Evolutionary conservation across 2,329 filamentous ascomycete genomes (phyloP).

Genomic region (Reticulascus tulasneorum): DNA sequence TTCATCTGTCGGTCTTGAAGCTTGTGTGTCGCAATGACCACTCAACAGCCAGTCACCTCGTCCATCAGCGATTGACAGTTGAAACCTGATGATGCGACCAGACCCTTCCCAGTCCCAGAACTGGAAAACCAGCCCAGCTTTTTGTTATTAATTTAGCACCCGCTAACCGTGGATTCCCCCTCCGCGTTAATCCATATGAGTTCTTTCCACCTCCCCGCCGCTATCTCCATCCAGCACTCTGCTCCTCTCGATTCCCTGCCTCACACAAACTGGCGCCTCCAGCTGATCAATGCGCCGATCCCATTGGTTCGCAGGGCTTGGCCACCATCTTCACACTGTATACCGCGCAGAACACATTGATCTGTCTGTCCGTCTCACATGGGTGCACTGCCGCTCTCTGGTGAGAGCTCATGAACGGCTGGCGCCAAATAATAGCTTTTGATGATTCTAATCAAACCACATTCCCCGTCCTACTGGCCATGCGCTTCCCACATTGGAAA

Average conservation of each 20-base stretch:
- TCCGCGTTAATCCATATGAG: constrained; percentile 4
- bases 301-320: constrained; percentile 5
- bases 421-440: constrained; percentile 1
- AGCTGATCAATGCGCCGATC: constrained; percentile 5
- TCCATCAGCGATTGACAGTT: constrained; percentile 6
- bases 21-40: constrained; percentile 1
- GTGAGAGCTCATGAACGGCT: constrained; percentile 7
- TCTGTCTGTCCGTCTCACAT: constrained; percentile 1
- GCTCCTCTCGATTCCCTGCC: constrained; percentile 3
- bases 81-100: too few relatives aligned
- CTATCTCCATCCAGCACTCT: constrained; percentile 3
- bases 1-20: constrained; percentile 6
- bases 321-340: constrained; percentile 1
- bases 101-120: too few relatives aligned
- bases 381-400: constrained; percentile 2
- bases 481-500: too few relatives aligned
- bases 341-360: neutral
- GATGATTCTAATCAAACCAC: constrained; percentile 13
- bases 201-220: constrained; percentile 5
- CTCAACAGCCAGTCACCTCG: too few relatives aligned
- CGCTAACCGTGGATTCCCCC: constrained; percentile 2
- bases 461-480: constrained; percentile 11
- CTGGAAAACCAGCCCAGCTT: constrained; percentile 2
- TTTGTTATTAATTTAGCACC: constrained; percentile 4
- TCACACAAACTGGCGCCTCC: constrained; percentile 11